These are phyloP conservation scores for Talaromyces rugulosus DNA, from an alignment of 2,329 filamentous ascomycete species.

Conservation along the genomic window DNA sequence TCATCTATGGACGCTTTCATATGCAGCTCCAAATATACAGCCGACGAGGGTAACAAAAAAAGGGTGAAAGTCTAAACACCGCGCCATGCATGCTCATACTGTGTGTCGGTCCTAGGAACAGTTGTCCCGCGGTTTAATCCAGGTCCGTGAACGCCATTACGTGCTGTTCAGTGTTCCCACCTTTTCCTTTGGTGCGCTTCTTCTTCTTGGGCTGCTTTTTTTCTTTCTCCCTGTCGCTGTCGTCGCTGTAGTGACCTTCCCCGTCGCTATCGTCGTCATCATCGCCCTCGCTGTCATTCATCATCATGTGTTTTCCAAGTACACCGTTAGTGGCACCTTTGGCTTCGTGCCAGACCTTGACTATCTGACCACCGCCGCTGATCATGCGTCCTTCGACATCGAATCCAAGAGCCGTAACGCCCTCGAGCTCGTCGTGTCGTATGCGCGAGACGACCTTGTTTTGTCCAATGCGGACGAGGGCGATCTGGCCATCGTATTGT, in stretches of 20 bases:
- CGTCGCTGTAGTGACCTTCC: constrained; percentile 31
- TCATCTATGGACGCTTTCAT: background rate
- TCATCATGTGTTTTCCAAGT: constrained; percentile 30
- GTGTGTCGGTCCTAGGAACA: background rate
- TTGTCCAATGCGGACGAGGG: constrained; percentile 68
- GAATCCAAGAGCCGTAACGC: constrained; percentile 75
- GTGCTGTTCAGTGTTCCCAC: constrained; percentile 33
- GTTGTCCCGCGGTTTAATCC: constrained; percentile 26
- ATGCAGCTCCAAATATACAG: background rate
- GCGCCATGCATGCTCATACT: background rate
- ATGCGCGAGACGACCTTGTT: constrained; percentile 68
- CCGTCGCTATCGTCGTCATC: constrained; percentile 47
- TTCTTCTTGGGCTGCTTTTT: constrained; percentile 46
- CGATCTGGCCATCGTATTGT: constrained; percentile 72
- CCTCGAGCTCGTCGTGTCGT: constrained; percentile 81
- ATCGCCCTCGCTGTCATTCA: constrained; percentile 22
- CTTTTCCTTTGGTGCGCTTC: constrained; percentile 43
- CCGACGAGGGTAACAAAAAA: background rate
- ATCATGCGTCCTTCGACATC: constrained; percentile 84
- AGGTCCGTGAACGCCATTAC: constrained; percentile 41
- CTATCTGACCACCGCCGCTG: constrained; percentile 75
- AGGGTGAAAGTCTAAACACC: background rate
- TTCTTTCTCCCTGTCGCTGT: constrained; percentile 46
- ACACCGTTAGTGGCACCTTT: constrained; percentile 47
- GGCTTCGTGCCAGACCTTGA: constrained; percentile 77